Conservation (phyloP, 2,329 filamentous ascomycete genomes). For the Aquanectria penicillioides region DNA sequence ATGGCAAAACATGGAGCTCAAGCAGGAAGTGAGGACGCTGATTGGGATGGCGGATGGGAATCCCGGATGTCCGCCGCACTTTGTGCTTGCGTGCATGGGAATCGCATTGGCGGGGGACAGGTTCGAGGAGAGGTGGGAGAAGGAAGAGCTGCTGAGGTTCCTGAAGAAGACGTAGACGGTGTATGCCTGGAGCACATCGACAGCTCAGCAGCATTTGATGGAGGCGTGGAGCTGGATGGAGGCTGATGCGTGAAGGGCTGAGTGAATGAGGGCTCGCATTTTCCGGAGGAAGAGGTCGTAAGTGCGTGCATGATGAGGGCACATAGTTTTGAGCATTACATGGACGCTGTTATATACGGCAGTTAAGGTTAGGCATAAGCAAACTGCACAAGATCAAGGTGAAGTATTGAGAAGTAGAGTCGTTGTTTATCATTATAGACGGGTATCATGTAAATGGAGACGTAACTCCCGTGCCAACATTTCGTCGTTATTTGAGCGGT, state of each 20-base stretch:
- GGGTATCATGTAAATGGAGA: too few relatives aligned
- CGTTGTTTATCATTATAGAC: too few relatives aligned
- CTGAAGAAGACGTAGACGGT: slow-evolving; percentile 41
- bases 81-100: slow-evolving; percentile 28
- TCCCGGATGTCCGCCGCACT: slow-evolving; percentile 5
- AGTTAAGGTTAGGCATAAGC: too few relatives aligned
- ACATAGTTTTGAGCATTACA: too few relatives aligned
- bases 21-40: slow-evolving; percentile 25
- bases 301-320: too few relatives aligned
- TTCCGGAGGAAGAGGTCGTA: too few relatives aligned
- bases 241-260: slow-evolving; percentile 23
- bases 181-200: slow-evolving; percentile 29
- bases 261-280: not conserved
- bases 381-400: too few relatives aligned
- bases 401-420: too few relatives aligned
- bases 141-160: slow-evolving; percentile 48
- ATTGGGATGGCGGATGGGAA: slow-evolving; percentile 31
- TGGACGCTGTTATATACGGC: too few relatives aligned
- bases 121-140: slow-evolving; percentile 48
- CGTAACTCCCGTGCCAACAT: too few relatives aligned
- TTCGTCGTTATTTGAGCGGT: too few relatives aligned
- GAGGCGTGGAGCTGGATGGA: slow-evolving; percentile 36
- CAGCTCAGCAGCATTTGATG: slow-evolving; percentile 29
- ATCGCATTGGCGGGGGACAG: slow-evolving; percentile 46
- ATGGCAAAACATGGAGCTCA: slow-evolving; percentile 30